These are phyloP conservation scores for Citrus maxima DNA, from an alignment of 345 rosid genomes.

Conservation along the genomic window DNA sequence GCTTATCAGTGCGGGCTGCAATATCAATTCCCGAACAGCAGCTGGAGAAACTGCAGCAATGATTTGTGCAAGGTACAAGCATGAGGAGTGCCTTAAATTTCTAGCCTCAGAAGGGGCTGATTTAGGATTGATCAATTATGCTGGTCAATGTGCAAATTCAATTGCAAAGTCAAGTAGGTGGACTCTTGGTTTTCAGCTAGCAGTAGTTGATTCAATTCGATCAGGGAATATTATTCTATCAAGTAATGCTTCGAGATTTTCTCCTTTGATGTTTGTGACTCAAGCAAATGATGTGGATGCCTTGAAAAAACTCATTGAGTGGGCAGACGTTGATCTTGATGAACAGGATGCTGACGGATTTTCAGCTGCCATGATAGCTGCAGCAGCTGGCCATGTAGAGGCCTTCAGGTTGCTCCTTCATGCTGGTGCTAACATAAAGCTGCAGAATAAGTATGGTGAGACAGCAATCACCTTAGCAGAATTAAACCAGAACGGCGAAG, in stretches of 20 bases:
- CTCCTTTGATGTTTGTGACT: slow-evolving; percentile 29
- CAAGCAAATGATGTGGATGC: slow-evolving; percentile 38
- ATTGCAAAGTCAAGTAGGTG: slow-evolving; percentile 36
- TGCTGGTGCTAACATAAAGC: slow-evolving; percentile 51
- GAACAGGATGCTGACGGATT: slow-evolving; percentile 44
- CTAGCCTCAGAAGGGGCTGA: slow-evolving; percentile 53
- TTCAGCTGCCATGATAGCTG: slow-evolving; percentile 52
- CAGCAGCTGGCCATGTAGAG: slow-evolving; percentile 39
- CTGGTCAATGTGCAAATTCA: slow-evolving; percentile 37
- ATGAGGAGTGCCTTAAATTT: slow-evolving; percentile 37
- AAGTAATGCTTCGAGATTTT: slow-evolving; percentile 36
- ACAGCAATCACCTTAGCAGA: slow-evolving; percentile 38
- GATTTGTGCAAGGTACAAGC: slow-evolving; percentile 48
- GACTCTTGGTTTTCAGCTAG: slow-evolving; percentile 44
- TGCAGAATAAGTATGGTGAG: slow-evolving; percentile 35
- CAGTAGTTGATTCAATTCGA: slow-evolving; percentile 36
- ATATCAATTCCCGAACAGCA: slow-evolving; percentile 45
- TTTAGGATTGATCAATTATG: slow-evolving; percentile 39
- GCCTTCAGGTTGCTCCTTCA: slow-evolving; percentile 42
- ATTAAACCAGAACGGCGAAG: slow-evolving; percentile 23
- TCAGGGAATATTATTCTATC: slow-evolving; percentile 40
- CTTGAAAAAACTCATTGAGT: slow-evolving; percentile 28
- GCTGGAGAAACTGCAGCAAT: slow-evolving; percentile 58
- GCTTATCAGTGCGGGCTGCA: slow-evolving; percentile 36
- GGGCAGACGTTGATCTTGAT: slow-evolving; percentile 31